Conservation (phyloP, 257 asterid genomes). For the Nicotiana otophora region DNA sequence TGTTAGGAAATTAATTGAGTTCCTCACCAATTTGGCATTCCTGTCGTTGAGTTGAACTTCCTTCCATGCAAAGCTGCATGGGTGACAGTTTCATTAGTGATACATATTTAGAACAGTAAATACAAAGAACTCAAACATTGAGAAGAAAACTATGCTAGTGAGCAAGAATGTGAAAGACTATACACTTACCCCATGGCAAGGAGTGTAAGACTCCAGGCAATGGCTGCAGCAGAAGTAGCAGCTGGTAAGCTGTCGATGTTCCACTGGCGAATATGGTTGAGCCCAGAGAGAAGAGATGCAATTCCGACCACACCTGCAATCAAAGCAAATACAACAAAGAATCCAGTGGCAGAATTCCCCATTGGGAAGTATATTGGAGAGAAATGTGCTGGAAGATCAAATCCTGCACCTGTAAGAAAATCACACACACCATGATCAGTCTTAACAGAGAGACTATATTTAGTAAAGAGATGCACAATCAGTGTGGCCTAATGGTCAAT, state of each 20-base stretch:
- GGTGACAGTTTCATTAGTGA: not conserved
- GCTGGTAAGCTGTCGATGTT: constrained; percentile 49
- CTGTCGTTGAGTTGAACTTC: constrained; percentile 56
- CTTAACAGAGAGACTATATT: not conserved
- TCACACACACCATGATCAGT: not conserved
- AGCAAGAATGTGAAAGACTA: no score
- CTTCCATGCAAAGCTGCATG: constrained; percentile 70
- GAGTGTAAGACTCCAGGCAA: constrained; percentile 80
- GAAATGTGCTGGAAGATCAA: constrained; percentile 70
- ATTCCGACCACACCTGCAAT: constrained; percentile 83
- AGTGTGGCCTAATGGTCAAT: not conserved
- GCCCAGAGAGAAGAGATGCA: constrained; percentile 58
- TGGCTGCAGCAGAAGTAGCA: constrained; percentile 60
- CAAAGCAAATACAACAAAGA: constrained; percentile 63
- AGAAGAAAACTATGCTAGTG: no score
- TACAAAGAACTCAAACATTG: not conserved
- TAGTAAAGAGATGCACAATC: not conserved
- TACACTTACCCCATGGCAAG: constrained; percentile 84
- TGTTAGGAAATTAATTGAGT: not conserved
- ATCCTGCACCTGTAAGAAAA: constrained; percentile 48
- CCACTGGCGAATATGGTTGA: constrained; percentile 63
- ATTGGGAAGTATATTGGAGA: constrained; percentile 81
- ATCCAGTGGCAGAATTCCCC: constrained; percentile 96
- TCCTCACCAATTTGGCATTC: constrained; percentile 70
- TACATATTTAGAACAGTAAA: not conserved